Evolutionary conservation across 2,329 filamentous ascomycete genomes (phyloP), one percentile per base, ranked within the genome.

Genomic region (Phymatotrichopsis omnivora): DNA sequence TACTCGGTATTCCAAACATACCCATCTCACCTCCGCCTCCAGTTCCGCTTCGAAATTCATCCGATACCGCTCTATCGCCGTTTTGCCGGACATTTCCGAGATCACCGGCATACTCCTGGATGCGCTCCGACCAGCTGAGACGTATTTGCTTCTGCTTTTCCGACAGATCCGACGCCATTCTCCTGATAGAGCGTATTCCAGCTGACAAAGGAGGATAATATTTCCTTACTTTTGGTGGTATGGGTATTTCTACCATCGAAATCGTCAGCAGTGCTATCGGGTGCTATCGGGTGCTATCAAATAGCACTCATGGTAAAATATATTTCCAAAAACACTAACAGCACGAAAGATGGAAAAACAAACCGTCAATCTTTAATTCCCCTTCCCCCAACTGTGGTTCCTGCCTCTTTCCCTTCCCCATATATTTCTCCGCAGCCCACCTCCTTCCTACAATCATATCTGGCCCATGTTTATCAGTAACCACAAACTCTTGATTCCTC

Each of bases 71-170:
- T 12, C 48, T 51, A 35, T 51, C 22, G 3, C 48, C 48, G 12
- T 27, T 51, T 16, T 29, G 35, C n/a, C 17, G 19, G 16, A 48
- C 40, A n/a, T 48, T 39, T 4, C 45, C 45, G 19, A 45, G 17
- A 28, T 29, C 29, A 24, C 48, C 48, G 12, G 45, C 30, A 12
- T 44, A 51, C 34, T 51, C 48, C 37, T 45, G 39, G 24, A 41
- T 20, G 10, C 35, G 41, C 20, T 31, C 33, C 4, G 24, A 35
- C 48, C 48, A 51, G 16, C 45, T 51, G 17, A 51, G 25, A 10
- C 30, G 31, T 19, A n/a, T 7, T 28, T 23, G n/a, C 4, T 35
- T 36, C 8, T 14, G n/a, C n/a, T n/a, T n/a, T n/a, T n/a, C n/a
- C n/a, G n/a, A n/a, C n/a, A n/a, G n/a, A n/a, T n/a, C n/a, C n/a